Evolutionary conservation across 768 basidiomycete species (phyloP), one percentile per base, ranked within the genome.

Genomic region (Hygrocybe coccinea): DNA sequence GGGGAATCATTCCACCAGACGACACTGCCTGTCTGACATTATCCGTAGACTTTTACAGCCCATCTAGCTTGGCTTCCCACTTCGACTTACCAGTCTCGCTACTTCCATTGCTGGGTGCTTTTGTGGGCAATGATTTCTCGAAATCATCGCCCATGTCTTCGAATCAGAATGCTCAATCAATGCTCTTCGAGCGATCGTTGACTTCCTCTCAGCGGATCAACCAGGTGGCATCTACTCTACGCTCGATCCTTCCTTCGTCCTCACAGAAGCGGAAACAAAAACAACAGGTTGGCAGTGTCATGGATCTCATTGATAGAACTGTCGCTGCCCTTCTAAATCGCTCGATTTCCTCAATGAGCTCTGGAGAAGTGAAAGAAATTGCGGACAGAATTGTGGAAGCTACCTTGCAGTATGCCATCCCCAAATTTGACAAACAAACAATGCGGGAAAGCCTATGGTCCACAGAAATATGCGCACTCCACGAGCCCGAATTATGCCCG

Each of bases 101-200:
- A 37, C 80, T 93, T 29, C 91, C 91, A 1, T 76, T 93, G 5
- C 72, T 92, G 2, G 88, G 84, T 17, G 86, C 90, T 9, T 71
- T 92, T 15, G 80, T 90, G 3, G 91, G 91, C 48, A 91, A 91
- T 62, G 91, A 92, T 66, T 92, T 82, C 64, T 80, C 87, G 0
- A 78, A 76, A 48, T 76, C 76, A 57, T 8, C 29, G 8, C 67
- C 71, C 11, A 77, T 80, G 45, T 71, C 77, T 6, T 72, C 73
- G 38, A 74, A 75, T 19, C 78, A 76, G 41, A 78, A 75, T 56
- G 71, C 81, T 8, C 86, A 84, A 64, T 74, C 72, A 0, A 62
- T 87, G 21, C 89, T 92, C 66, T 92, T 91, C 63, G 83, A 87
- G 46, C 74, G 79, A 35, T 70, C 74, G 21, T 70, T 85, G 21